Evolutionary conservation across 768 basidiomycete species (phyloP).

Genomic region (Pleurotus platypus): DNA sequence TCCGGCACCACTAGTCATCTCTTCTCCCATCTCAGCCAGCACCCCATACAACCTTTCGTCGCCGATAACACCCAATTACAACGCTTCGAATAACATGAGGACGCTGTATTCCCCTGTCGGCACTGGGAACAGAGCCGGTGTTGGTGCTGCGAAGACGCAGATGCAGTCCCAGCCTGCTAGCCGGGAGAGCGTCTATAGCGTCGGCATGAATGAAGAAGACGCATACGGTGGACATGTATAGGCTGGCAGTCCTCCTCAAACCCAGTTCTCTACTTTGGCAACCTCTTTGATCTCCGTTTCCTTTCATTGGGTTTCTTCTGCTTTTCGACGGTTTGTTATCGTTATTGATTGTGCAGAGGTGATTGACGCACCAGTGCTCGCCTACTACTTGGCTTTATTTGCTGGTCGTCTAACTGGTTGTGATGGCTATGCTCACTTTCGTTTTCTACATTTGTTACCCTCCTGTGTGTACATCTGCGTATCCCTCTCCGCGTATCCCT

Average conservation of each 20-base stretch:
- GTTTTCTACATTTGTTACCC: no score
- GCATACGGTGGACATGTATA: constrained; percentile 3
- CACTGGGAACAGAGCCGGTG: not conserved
- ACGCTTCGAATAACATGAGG: constrained; percentile 5
- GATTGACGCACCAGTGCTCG: no score
- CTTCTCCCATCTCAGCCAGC: constrained; percentile 1
- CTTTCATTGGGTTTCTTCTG: not conserved
- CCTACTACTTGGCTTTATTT: no score
- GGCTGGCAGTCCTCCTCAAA: not conserved
- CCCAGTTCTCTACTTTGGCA: not conserved
- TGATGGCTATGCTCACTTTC: no score
- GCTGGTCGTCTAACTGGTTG: no score
- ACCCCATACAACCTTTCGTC: constrained; percentile 1
- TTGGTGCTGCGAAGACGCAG: not conserved
- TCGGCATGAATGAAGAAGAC: constrained; percentile 8
- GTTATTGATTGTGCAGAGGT: no score
- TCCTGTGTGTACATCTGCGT: no score
- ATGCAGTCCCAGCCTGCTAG: no score
- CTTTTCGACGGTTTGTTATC: not conserved
- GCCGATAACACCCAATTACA: not conserved
- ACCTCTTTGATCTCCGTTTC: not conserved
- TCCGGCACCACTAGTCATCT: not conserved
- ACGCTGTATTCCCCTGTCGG: constrained; percentile 1
- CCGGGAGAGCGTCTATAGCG: constrained; percentile 2
- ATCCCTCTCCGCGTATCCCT: no score